Conservation (phyloP, 805 yeast genomes). For the Naumovozyma castellii region DNA sequence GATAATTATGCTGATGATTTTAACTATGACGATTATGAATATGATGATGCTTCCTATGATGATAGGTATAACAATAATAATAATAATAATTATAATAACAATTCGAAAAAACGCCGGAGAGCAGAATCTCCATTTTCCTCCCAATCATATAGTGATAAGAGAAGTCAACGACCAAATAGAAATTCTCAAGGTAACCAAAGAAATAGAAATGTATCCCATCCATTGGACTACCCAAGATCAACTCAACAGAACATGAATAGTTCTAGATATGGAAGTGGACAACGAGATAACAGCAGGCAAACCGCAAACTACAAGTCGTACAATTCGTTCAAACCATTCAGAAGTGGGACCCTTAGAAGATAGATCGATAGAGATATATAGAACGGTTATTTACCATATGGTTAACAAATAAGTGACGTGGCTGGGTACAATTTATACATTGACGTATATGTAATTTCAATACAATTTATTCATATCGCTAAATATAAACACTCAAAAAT, state of each 20-base stretch:
- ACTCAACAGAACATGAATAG: constrained; percentile 15
- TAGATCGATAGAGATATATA: too few species aligned
- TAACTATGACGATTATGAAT: constrained; percentile 20
- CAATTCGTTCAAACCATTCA: constrained; percentile 18
- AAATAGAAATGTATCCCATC: constrained; percentile 15
- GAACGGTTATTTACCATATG: too few species aligned
- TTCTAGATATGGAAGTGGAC: constrained; percentile 13
- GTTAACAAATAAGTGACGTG: too few species aligned
- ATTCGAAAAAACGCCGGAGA: constrained; percentile 14
- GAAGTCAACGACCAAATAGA: constrained; percentile 7
- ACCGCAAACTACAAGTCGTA: constrained; percentile 6
- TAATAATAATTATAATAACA: constrained; percentile 7
- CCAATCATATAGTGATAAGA: constrained; percentile 13
- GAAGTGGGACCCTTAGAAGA: constrained; percentile 16
- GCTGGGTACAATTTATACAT: too few species aligned
- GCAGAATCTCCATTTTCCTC: constrained; percentile 13
- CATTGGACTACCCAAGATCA: constrained; percentile 20
- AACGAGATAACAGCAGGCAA: constrained; percentile 1
- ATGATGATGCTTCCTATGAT: constrained; percentile 20
- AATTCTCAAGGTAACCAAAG: constrained; percentile 6
- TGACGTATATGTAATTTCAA: too few species aligned
- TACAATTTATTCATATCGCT: too few species aligned
- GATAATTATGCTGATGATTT: constrained; percentile 9
- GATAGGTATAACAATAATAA: constrained; percentile 7
- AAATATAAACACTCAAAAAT: too few species aligned